Conservation (phyloP, 495 filamentous ascomycete species). For the Xylaria scruposa region DNA sequence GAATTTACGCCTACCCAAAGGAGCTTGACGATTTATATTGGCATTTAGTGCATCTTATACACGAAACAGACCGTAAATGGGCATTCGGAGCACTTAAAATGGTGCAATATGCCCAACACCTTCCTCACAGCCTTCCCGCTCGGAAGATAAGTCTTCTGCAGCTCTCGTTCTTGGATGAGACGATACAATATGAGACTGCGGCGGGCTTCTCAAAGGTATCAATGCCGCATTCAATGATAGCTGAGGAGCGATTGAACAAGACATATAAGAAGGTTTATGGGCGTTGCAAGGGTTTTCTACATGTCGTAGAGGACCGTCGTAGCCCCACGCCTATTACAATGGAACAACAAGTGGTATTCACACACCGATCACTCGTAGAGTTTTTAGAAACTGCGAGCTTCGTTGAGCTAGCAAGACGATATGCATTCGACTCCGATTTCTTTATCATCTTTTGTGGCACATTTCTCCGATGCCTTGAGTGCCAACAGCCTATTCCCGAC, state of each 20-base stretch:
- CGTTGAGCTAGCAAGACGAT: neutral
- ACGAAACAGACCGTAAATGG: conserved; percentile 25
- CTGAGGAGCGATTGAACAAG: conserved; percentile 1
- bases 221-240: neutral
- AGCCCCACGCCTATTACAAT: neutral
- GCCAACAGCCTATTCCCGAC: neutral
- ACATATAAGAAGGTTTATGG: conserved; percentile 30
- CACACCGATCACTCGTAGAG: neutral
- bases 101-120: neutral
- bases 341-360: neutral
- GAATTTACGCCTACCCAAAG: conserved; percentile 26
- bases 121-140: too few relatives aligned
- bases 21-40: conserved; percentile 31
- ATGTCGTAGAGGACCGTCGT: neutral
- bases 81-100: conserved; percentile 24
- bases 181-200: conserved; percentile 17
- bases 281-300: conserved; percentile 32
- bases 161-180: conserved; percentile 33
- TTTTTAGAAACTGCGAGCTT: conserved; percentile 4
- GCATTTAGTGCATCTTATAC: conserved; percentile 30
- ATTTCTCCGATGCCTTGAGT: neutral
- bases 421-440: neutral
- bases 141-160: conserved; percentile 24
- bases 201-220: conserved; percentile 6
- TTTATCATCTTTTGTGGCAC: neutral